Conservation (phyloP, 2,329 filamentous ascomycete species). For the Endothia cerciana region DNA sequence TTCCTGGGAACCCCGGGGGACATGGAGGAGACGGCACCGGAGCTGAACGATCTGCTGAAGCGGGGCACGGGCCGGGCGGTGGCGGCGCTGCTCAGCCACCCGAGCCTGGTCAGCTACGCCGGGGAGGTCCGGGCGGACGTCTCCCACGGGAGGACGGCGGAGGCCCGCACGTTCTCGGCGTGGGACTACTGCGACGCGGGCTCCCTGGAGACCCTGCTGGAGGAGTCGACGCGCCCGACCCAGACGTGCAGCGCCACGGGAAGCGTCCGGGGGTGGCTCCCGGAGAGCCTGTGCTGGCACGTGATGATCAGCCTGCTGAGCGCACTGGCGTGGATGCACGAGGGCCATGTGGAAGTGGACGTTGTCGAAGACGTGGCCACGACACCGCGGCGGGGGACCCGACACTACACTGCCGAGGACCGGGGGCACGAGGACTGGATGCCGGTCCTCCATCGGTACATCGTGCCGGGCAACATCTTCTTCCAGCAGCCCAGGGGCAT, state of each 20-base stretch:
- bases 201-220: slow-evolving; percentile 46
- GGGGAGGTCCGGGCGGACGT: slow-evolving; percentile 35
- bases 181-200: slow-evolving; percentile 60
- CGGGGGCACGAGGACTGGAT: slow-evolving; percentile 43
- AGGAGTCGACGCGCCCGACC: slow-evolving; percentile 33
- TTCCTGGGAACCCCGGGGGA: slow-evolving; percentile 40
- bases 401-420: slow-evolving; percentile 12
- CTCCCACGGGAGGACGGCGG: slow-evolving; percentile 27
- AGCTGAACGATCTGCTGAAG: slow-evolving; percentile 34
- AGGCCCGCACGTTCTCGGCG: slow-evolving; percentile 34
- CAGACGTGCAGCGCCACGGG: slow-evolving; percentile 13
- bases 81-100: slow-evolving; percentile 49
- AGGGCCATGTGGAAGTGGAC: slow-evolving; percentile 43
- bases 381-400: background rate
- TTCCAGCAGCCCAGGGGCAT: slow-evolving; percentile 51
- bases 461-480: slow-evolving; percentile 53
- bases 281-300: slow-evolving; percentile 61
- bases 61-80: slow-evolving; percentile 38
- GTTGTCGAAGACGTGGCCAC: slow-evolving; percentile 19
- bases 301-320: slow-evolving; percentile 51
- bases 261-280: slow-evolving; percentile 43
- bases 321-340: slow-evolving; percentile 58
- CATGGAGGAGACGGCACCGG: slow-evolving; percentile 21
- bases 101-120: slow-evolving; percentile 51
- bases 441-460: slow-evolving; percentile 54